These are phyloP conservation scores for Persicaria maculosa DNA, from an alignment of 148 eudicot genomes.

Conservation along the genomic window DNA sequence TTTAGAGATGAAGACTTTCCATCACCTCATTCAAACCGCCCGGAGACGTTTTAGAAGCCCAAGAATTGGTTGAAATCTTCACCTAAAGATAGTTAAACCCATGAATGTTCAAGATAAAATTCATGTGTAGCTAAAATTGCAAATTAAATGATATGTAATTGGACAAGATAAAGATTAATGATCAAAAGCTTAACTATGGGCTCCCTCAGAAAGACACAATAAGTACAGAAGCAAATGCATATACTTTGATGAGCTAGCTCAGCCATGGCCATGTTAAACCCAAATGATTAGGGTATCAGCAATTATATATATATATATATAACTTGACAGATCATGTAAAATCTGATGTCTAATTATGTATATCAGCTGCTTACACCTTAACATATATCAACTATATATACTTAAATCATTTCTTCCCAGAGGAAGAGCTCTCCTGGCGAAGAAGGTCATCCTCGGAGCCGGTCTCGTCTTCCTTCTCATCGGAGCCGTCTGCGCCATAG, in stretches of 20 bases:
- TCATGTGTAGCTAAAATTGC: neutral
- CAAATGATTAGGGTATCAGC: conserved; percentile 6
- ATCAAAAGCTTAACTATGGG: neutral
- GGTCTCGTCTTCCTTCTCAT: conserved; percentile 48
- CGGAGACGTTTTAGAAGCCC: no score
- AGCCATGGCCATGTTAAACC: neutral
- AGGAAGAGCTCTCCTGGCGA: neutral
- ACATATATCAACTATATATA: no score
- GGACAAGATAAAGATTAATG: neutral
- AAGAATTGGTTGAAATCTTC: no score
- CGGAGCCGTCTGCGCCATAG: conserved; percentile 23
- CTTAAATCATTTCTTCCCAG: neutral
- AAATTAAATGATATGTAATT: neutral
- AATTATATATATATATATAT: neutral
- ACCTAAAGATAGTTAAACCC: no score
- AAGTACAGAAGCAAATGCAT: neutral
- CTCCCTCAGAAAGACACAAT: neutral
- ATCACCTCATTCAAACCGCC: no score
- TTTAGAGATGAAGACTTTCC: no score
- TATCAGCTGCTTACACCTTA: conserved; percentile 8
- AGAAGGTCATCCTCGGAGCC: conserved; percentile 56
- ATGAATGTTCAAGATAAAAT: no score
- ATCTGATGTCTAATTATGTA: no score
- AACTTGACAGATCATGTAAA: no score
- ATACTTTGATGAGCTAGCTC: neutral